phyloP scores from a whole-genome alignment of 805 yeast species.

The Candida sithepensis region DNA sequence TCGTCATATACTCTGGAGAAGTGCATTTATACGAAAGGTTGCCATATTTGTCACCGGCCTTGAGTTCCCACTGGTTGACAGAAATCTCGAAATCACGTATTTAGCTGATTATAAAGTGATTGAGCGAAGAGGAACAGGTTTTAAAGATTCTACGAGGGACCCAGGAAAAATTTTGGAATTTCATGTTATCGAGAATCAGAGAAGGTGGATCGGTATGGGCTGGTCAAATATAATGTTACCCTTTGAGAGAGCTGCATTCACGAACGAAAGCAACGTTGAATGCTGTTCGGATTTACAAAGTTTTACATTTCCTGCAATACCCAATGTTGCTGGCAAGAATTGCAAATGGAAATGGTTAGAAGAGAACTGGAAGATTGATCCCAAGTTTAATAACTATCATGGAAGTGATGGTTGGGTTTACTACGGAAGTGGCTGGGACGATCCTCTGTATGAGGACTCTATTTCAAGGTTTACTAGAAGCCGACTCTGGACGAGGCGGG shows the following conservation, averaged over 20 bases:
- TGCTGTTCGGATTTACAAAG: constrained; percentile 28
- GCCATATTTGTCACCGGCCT: constrained; percentile 41
- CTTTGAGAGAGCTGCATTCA: constrained; percentile 46
- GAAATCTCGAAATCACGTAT: constrained; percentile 9
- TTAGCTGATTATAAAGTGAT: constrained; percentile 9
- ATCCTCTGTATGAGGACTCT: constrained; percentile 39
- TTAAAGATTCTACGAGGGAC: background rate
- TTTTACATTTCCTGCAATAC: constrained; percentile 42
- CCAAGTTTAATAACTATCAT: constrained; percentile 35
- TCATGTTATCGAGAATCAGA: constrained; percentile 51
- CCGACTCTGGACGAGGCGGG: constrained; percentile 48
- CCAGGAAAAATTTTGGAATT: constrained; percentile 47
- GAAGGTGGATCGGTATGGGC: constrained; percentile 62
- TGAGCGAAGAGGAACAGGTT: constrained; percentile 5
- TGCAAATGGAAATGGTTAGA: constrained; percentile 60
- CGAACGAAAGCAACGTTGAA: constrained; percentile 36
- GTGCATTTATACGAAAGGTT: constrained; percentile 37
- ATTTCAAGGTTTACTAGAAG: constrained; percentile 49
- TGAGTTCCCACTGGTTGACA: constrained; percentile 19
- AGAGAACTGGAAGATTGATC: constrained; percentile 45
- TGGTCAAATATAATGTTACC: constrained; percentile 53
- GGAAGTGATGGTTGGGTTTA: constrained; percentile 51
- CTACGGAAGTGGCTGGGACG: constrained; percentile 49
- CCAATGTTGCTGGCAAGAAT: constrained; percentile 33
- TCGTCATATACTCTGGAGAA: constrained; percentile 48